Evolutionary conservation across 441 rosid genomes (phyloP).

Genomic region (Erodium moschatum): DNA sequence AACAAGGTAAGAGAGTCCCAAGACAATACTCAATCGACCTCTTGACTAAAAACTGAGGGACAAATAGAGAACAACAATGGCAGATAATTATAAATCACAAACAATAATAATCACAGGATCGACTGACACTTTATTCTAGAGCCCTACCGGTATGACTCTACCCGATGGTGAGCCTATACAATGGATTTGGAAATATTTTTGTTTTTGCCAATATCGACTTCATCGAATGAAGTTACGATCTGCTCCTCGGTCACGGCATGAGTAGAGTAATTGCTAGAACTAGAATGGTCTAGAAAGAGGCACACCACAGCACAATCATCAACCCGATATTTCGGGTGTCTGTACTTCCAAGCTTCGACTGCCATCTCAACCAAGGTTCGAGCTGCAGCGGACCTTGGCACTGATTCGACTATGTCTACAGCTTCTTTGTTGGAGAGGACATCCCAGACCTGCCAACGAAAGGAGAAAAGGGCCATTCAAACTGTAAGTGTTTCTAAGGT

Average conservation of each 20-base stretch:
- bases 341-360: conserved; percentile 20
- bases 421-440: conserved; percentile 26
- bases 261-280: conserved; percentile 6
- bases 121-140: no score
- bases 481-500: background rate
- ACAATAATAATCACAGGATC: no score
- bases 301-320: conserved; percentile 27
- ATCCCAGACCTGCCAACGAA: conserved; percentile 22
- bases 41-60: no score
- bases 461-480: background rate
- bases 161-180: no score
- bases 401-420: conserved; percentile 21
- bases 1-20: no score
- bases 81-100: no score
- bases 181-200: background rate
- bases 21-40: no score
- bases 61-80: no score
- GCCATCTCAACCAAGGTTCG: conserved; percentile 22
- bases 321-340: conserved; percentile 22
- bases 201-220: background rate
- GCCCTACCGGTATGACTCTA: no score
- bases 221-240: background rate
- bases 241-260: background rate
- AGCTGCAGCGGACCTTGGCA: conserved; percentile 17
- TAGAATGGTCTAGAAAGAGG: conserved; percentile 21